phyloP scores from a whole-genome alignment of 768 basidiomycete species.

The Pisolithus albus region DNA sequence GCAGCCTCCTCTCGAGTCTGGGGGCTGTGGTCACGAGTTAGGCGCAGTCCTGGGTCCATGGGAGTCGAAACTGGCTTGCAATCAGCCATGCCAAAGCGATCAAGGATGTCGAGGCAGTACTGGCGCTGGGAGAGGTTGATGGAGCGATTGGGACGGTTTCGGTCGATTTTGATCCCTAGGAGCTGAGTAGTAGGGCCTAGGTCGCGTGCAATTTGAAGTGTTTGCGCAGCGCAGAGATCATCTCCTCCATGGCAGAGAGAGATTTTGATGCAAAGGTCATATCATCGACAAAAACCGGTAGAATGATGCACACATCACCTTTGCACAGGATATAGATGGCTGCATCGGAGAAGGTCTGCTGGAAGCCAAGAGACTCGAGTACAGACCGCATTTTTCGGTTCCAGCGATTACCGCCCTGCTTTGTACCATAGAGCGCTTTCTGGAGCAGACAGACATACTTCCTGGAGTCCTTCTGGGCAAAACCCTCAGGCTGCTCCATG shows the following conservation, averaged over 20 bases:
- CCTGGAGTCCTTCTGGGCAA: no score
- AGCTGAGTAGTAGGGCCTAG: constrained; percentile 15
- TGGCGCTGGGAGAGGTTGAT: constrained; percentile 13
- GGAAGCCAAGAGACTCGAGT: no score
- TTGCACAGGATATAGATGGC: constrained; percentile 21
- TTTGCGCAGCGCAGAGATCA: neutral
- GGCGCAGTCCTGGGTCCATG: constrained; percentile 5
- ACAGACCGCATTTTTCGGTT: no score
- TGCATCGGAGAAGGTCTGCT: constrained; percentile 2
- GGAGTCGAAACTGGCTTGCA: constrained; percentile 15
- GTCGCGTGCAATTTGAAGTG: constrained; percentile 10
- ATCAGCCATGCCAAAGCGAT: constrained; percentile 17
- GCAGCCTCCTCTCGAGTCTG: constrained; percentile 1
- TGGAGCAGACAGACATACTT: no score
- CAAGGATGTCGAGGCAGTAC: constrained; percentile 16
- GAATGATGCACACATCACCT: constrained; percentile 17
- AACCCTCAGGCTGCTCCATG: no score
- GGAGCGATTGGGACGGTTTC: constrained; percentile 3
- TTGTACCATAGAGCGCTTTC: no score
- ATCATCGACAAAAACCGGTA: constrained; percentile 29
- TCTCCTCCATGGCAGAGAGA: neutral
- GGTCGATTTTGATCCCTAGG: constrained; percentile 16
- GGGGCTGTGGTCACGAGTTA: constrained; percentile 1
- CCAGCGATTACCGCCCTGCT: no score
- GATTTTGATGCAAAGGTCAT: constrained; percentile 23